Evolutionary conservation across 2,329 filamentous ascomycete genomes (phyloP).

Genomic region (Alternaria ethzedia): DNA sequence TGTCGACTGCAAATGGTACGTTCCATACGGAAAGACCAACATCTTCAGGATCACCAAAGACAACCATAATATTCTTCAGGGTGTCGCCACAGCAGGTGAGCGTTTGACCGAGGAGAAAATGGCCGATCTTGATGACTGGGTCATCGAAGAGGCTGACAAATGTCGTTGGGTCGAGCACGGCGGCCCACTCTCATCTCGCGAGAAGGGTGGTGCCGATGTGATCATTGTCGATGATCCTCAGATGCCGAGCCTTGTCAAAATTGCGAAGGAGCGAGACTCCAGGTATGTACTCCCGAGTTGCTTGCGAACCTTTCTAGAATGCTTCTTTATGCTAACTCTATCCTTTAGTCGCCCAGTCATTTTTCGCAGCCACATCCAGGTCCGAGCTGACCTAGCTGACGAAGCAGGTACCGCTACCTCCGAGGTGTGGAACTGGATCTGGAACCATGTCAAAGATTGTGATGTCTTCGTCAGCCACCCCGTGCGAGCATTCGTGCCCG

Average conservation of each 20-base stretch:
- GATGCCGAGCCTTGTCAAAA: slow-evolving; percentile 78
- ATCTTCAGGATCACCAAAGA: slow-evolving; percentile 86
- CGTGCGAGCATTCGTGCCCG: slow-evolving; percentile 75
- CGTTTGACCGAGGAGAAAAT: slow-evolving; percentile 69
- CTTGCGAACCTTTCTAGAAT: neutral
- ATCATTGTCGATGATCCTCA: slow-evolving; percentile 84
- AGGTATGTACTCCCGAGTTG: slow-evolving; percentile 1
- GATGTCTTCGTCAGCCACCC: slow-evolving; percentile 86
- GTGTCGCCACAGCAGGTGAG: slow-evolving; percentile 68
- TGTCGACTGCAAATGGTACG: slow-evolving; percentile 76
- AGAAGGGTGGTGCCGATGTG: slow-evolving; percentile 76
- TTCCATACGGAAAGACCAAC: slow-evolving; percentile 77
- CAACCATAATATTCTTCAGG: slow-evolving; percentile 87
- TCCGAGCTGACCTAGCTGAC: slow-evolving; percentile 74
- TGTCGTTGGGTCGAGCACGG: slow-evolving; percentile 72
- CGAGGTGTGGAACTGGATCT: slow-evolving; percentile 78
- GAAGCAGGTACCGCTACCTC: slow-evolving; percentile 69
- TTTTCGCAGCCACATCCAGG: slow-evolving; percentile 83
- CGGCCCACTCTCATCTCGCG: slow-evolving; percentile 69
- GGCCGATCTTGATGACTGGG: slow-evolving; percentile 71
- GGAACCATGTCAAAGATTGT: slow-evolving; percentile 71
- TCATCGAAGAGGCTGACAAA: slow-evolving; percentile 72
- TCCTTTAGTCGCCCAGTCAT: slow-evolving; percentile 69
- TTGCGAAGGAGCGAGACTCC: slow-evolving; percentile 74
- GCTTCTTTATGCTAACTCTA: neutral